Conservation (phyloP, 352 stramenopile species). For the Phytophthora constricta region DNA sequence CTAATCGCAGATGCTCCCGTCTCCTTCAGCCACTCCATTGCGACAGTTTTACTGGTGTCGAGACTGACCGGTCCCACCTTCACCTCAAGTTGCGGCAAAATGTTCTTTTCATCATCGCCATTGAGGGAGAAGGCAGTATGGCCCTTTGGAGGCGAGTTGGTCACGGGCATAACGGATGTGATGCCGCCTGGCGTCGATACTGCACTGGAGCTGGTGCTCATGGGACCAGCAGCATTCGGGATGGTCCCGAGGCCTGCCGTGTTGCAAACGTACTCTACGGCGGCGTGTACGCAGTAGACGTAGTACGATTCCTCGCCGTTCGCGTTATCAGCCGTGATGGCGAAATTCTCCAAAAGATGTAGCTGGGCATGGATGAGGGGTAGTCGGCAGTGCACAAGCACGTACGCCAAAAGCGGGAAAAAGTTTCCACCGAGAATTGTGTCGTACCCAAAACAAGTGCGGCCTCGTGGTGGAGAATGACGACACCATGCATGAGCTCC, state of each 20-base stretch:
- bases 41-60: background rate
- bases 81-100: slow-evolving; percentile 11
- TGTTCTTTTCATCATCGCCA: slow-evolving; percentile 13
- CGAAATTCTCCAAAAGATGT: slow-evolving; percentile 84
- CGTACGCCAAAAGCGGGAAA: slow-evolving; percentile 84
- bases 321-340: slow-evolving; percentile 78
- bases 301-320: slow-evolving; percentile 92
- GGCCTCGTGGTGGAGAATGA: slow-evolving; percentile 87
- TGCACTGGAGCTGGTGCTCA: slow-evolving; percentile 28
- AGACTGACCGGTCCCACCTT: slow-evolving; percentile 15
- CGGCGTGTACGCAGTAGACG: slow-evolving; percentile 87
- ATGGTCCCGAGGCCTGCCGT: slow-evolving; percentile 42
- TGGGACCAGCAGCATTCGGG: slow-evolving; percentile 3
- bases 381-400: slow-evolving; percentile 76
- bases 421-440: slow-evolving; percentile 90
- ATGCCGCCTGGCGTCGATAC: slow-evolving; percentile 30
- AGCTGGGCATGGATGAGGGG: slow-evolving; percentile 81
- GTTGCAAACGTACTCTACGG: slow-evolving; percentile 88
- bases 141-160: slow-evolving; percentile 15
- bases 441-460: slow-evolving; percentile 87
- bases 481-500: slow-evolving; percentile 85
- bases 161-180: slow-evolving; percentile 30
- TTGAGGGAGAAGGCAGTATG: slow-evolving; percentile 24
- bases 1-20: slow-evolving; percentile 1
- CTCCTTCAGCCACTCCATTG: slow-evolving; percentile 15